These are phyloP conservation scores for Fusarium falciforme DNA, from an alignment of 2,329 filamentous ascomycete species.

Conservation along the genomic window DNA sequence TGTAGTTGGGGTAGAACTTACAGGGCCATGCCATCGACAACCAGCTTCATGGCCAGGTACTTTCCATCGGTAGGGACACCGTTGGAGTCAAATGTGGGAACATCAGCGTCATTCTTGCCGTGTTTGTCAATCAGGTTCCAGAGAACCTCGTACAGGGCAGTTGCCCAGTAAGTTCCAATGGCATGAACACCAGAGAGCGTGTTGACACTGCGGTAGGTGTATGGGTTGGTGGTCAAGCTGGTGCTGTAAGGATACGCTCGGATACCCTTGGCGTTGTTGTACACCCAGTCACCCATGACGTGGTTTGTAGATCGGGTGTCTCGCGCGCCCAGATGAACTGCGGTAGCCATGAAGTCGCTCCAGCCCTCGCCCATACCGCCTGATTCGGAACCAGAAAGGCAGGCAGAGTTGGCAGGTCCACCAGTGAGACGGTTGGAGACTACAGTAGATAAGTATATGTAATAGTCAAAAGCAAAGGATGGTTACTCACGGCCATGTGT, in stretches of 20 bases:
- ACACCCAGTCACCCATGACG: slow-evolving; percentile 62
- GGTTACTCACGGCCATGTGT: slow-evolving; percentile 59
- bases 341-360: slow-evolving; percentile 66
- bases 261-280: slow-evolving; percentile 57
- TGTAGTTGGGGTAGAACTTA: not conserved
- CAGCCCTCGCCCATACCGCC: slow-evolving; percentile 70
- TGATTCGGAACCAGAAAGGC: slow-evolving; percentile 59
- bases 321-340: slow-evolving; percentile 57
- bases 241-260: slow-evolving; percentile 65
- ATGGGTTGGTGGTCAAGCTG: slow-evolving; percentile 59
- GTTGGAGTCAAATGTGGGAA: slow-evolving; percentile 54
- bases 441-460: slow-evolving; percentile 19
- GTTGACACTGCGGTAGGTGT: slow-evolving; percentile 60
- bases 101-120: slow-evolving; percentile 58
- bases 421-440: slow-evolving; percentile 69
- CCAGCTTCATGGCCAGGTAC: slow-evolving; percentile 63
- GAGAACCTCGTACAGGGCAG: slow-evolving; percentile 65
- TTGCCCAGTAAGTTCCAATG: slow-evolving; percentile 55
- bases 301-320: slow-evolving; percentile 61
- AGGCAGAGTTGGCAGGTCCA: slow-evolving; percentile 64
- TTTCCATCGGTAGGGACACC: slow-evolving; percentile 65
- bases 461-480: not conserved
- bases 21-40: slow-evolving; percentile 63
- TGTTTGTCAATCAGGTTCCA: slow-evolving; percentile 69
- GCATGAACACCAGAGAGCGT: slow-evolving; percentile 53